These are phyloP conservation scores for Arabidopsis suecica DNA, from an alignment of 345 rosid genomes.

Conservation along the genomic window DNA sequence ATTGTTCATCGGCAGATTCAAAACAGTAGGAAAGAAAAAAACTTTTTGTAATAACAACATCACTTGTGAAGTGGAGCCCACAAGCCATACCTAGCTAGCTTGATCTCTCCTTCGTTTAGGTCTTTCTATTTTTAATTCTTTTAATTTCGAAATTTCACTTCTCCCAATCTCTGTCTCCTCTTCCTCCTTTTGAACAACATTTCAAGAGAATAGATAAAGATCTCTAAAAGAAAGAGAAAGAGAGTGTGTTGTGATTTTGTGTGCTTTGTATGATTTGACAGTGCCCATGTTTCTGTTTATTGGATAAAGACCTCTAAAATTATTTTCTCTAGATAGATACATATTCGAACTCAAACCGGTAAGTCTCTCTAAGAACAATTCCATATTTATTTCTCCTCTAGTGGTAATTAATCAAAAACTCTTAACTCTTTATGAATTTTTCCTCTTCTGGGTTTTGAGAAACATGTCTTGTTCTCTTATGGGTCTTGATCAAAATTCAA, in stretches of 20 bases:
- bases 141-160: conserved; percentile 31
- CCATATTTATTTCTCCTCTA: not conserved
- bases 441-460: conserved; percentile 31
- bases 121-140: not conserved
- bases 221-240: conserved; percentile 26
- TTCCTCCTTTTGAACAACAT: conserved; percentile 5
- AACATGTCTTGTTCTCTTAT: conserved; percentile 34
- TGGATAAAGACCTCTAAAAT: conserved; percentile 36
- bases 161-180: conserved; percentile 40
- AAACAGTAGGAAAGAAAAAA: conserved; percentile 19
- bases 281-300: conserved; percentile 45
- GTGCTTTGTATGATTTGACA: conserved; percentile 40
- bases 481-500: conserved; percentile 28
- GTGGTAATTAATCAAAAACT: not conserved
- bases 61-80: conserved; percentile 55
- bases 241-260: conserved; percentile 1
- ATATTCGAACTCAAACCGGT: conserved; percentile 18
- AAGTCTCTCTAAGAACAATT: conserved; percentile 1
- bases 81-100: conserved; percentile 57
- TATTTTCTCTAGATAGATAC: not conserved
- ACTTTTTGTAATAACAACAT: conserved; percentile 11
- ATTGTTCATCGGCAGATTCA: conserved; percentile 42
- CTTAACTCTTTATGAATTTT: not conserved
- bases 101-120: conserved; percentile 56
- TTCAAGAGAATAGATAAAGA: conserved; percentile 26